These are phyloP conservation scores for Jatropha multifida DNA, from an alignment of 441 rosid genomes.

Conservation along the genomic window DNA sequence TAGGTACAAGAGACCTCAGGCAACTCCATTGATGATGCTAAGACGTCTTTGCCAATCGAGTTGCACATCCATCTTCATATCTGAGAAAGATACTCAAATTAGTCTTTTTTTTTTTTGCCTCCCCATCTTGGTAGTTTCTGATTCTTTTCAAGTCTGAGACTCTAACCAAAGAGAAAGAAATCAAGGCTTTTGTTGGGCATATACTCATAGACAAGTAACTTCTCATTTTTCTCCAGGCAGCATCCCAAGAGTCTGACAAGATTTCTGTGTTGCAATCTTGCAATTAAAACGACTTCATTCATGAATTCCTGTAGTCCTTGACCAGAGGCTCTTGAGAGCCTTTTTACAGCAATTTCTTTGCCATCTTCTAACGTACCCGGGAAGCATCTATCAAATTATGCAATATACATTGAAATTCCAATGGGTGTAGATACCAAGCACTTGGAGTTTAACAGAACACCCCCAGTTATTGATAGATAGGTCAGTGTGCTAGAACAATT, in stretches of 20 bases:
- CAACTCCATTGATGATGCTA: too few species aligned
- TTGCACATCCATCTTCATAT: too few species aligned
- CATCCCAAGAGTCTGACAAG: constrained; percentile 36
- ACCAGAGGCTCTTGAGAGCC: constrained; percentile 32
- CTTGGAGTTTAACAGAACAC: too few species aligned
- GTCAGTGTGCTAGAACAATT: too few species aligned
- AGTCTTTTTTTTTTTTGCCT: neutral
- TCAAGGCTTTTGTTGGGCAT: too few species aligned
- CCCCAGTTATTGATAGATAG: too few species aligned
- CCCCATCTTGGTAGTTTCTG: too few species aligned
- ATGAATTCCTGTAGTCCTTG: constrained; percentile 35
- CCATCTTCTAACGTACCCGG: constrained; percentile 31
- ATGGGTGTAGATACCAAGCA: too few species aligned
- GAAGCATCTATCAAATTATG: neutral
- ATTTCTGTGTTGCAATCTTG: constrained; percentile 38
- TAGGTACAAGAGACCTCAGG: too few species aligned
- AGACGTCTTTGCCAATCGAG: too few species aligned
- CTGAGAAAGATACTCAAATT: neutral
- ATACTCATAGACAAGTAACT: constrained; percentile 18
- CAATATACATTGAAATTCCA: neutral
- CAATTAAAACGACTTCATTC: constrained; percentile 31
- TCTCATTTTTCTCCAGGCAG: constrained; percentile 29
- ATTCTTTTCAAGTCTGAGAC: neutral
- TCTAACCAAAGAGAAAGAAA: constrained; percentile 27
- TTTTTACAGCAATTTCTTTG: constrained; percentile 37